Evolutionary conservation across 352 stramenopile species (phyloP), one percentile per base, ranked within the genome.

Genomic region (Phytophthora brassicae): DNA sequence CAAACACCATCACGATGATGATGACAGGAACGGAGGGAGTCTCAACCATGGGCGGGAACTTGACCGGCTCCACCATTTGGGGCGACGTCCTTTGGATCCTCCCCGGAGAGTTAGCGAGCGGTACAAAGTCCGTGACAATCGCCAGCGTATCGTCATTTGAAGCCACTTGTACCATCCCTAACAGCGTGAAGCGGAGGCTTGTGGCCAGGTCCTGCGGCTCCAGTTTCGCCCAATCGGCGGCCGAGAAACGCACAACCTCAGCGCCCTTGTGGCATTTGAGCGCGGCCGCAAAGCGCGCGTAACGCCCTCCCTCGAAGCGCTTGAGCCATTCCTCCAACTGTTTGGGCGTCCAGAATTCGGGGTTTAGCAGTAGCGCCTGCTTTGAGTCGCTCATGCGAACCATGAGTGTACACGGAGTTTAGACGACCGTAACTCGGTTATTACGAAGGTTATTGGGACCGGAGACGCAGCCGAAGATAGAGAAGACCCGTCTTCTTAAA

Each of bases 81-180:
- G 38, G 31, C 4, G 39, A 38, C 23, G 69, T n/a, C 29, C 39
- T 67, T 26, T 70, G 54, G 36, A 75, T 44, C 3, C 50, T 52
- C 35, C 63, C 46, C 20, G 61, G 41, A 51, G 61, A 52, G 50
- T 46, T 36, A 3, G 38, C 46, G 39, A 90, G 60, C 45, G 82
- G 75, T 28, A 90, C 64, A 65, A 91, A 94, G 66, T 94, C 79
- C 47, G 84, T 94, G 35, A 91, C 81, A 60, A 92, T 92, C n/a
- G 73, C 58, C 59, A 90, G 53, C 1, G 74, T 63, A 26, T 84
- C 81, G 7, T 90, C 81, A 19, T 72, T 63, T 11, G 75, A 77
- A 14, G 84, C 83, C 33, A 95, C 82, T 50, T 95, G 86, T 31
- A 90, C 74, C 86, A 95, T 95, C 12, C 84, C 86, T 16, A 95